Base-by-base conservation (phyloP, 108 stramenopile genomes). In the Parmales sp. region DNA sequence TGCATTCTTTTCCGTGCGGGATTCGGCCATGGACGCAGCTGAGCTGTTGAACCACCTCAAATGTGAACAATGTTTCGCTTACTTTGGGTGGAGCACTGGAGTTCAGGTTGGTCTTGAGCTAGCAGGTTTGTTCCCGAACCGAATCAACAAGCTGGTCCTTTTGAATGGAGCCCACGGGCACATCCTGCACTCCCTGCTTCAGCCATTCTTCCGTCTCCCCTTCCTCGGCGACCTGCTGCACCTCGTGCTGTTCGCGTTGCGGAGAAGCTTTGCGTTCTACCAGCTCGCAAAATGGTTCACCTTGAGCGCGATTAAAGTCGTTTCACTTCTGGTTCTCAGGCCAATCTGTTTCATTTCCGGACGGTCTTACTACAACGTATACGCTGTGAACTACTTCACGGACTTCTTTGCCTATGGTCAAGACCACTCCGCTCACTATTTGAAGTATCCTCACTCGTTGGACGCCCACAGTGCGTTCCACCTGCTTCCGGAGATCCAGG, bases 151-250 rank as follows among this genome's bases (percentile, higher is more conserved):
- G 28, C 54, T 60, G 5, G 54, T 60, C 9, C 54, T 60, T 16
- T 4, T 60, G 8, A 60, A 60, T 60, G 54, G 54, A 1, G 54
- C 54, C 3, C 54, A 60, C 26, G 54, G 54, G 54, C 54, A 60
- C 31, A 28, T 60, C 20, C 16, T 60, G 54, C 54, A 60, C 20
- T 26, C 26, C 26, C 54, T 60, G 6, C 26, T 60, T 2, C 54
- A 60, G 16, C 54, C 54, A 1, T 28, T 60, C 18, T 60, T 60
- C 26, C 8, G 54, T 11, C 5, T 60, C 3, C 54, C 54, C 3
- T 20, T 28, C 3, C 26, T 60, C 13, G 54, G 54, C 13, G 54
- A 60, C 26, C 7, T 60, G 6, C 36, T 34, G 6, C 54, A 60
- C 31, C 16, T 34, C 2, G 1, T 60, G 5, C 31, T 60, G 13